Evolutionary conservation across 2,329 filamentous ascomycete species (phyloP), one percentile per base, ranked within the genome.

Genomic region (Aspergillus sp.): DNA sequence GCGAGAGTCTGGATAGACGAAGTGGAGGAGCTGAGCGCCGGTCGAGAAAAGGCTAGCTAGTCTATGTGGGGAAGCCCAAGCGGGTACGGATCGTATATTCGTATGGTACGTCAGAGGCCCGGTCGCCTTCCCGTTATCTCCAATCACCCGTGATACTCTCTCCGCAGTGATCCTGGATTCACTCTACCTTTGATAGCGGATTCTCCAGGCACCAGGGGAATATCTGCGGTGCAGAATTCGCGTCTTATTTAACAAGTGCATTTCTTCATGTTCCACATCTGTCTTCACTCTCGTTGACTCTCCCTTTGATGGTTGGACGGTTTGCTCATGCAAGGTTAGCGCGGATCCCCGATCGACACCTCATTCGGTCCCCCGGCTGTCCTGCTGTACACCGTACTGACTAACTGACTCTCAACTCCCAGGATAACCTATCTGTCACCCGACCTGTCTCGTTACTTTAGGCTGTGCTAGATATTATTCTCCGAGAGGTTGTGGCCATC

Each of bases 21-120:
- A 28, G 38, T 15, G 28, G 53, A 43, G 39, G 39, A 47, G 41
- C 32, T 19, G 39, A 47, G 53, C 53, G 53, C 53, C 45, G 39
- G 38, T 51, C 58, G 55, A 55, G 57, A 56, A 61, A 58, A 59
- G 43, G 62, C 62, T 49, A 41, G 53, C 53, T 60, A 25, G 23
- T 25, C 23, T 25, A 41, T 63, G 62, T 66, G 62, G 62, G 50
- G 63, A 63, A 62, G 57, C 53, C 57, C 41, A 48, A 55, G 53
- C 52, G 58, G 58, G 41, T 36, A 38, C 60, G n/a, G 47, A 43
- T 25, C 32, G 10, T 38, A n/a, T 39, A 28, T 28, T 25, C 32
- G 10, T 38, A n/a, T 39, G 65, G 66, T 70, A 72, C 70, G 70
- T 71, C 67, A 71, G 67, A 64, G 61, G 49, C 53, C 64, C 63